Conservation (phyloP, 2,329 filamentous ascomycete genomes). For the Cladosporium sp. region DNA sequence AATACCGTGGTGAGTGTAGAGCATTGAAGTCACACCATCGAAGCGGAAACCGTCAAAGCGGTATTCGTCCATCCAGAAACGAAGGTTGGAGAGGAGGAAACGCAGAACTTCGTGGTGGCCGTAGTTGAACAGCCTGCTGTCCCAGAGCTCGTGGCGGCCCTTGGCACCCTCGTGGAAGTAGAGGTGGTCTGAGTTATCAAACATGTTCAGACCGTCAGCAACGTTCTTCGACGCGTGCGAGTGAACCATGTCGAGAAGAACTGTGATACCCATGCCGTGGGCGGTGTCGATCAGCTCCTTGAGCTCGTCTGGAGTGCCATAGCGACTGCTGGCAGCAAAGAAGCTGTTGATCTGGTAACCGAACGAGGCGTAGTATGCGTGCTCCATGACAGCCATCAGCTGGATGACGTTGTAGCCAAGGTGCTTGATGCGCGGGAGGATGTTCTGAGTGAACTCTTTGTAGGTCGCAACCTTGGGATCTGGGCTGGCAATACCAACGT, state of each 20-base stretch:
- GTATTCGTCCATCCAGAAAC: conserved; percentile 99
- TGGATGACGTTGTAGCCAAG: conserved; percentile 98
- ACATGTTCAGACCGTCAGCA: conserved; percentile 89
- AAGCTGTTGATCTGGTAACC: conserved; percentile 99
- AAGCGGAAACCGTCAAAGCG: conserved; percentile 96
- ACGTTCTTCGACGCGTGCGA: conserved; percentile 98
- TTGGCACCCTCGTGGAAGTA: conserved; percentile 90
- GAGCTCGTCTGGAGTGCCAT: conserved; percentile 88
- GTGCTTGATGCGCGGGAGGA: conserved; percentile 85
- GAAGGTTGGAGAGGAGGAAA: conserved; percentile 92
- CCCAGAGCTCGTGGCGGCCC: conserved; percentile 90
- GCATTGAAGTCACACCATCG: conserved; percentile 97
- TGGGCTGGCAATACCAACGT: conserved; percentile 93
- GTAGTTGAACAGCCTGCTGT: conserved; percentile 96
- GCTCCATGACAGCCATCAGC: conserved; percentile 98
- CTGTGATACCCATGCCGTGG: conserved; percentile 84
- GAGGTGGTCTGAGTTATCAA: conserved; percentile 90
- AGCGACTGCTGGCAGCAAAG: conserved; percentile 94
- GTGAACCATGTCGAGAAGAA: conserved; percentile 93
- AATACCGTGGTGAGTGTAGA: conserved; percentile 93
- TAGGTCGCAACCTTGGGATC: conserved; percentile 88
- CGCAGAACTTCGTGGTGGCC: conserved; percentile 89
- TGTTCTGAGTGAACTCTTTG: conserved; percentile 93
- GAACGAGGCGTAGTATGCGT: conserved; percentile 98
- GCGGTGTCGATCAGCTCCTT: conserved; percentile 97